A percentile compares a stretch with the other conserved stretches of the same genome.
These are phyloP conservation scores for Rhizophagus sp. DNA, from an alignment of 192 early-diverging fungal species.

Conservation along the genomic window DNA sequence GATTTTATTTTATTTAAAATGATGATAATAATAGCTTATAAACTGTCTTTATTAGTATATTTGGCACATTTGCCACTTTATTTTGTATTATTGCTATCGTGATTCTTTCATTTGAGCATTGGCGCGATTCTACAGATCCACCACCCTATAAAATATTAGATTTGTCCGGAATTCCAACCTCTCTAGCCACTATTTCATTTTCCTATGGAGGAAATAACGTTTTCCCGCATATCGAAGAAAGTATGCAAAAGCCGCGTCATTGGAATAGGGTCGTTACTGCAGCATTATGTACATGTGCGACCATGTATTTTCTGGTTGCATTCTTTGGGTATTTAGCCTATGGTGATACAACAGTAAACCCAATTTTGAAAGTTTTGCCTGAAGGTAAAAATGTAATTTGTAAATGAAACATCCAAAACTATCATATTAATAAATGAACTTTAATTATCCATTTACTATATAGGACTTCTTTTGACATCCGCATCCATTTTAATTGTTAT, in stretches of 20 bases:
- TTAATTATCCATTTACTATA: neutral
- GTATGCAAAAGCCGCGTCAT: slow-evolving; percentile 68
- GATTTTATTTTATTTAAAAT: neutral
- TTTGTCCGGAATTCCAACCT: slow-evolving; percentile 70
- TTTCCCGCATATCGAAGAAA: slow-evolving; percentile 83
- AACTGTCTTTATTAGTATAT: slow-evolving; percentile 56
- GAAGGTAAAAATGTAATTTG: slow-evolving; percentile 37
- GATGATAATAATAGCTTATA: no score
- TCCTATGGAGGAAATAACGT: slow-evolving; percentile 82
- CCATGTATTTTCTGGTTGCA: slow-evolving; percentile 69
- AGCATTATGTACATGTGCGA: slow-evolving; percentile 63
- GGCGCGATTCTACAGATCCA: slow-evolving; percentile 33
- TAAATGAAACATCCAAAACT: neutral
- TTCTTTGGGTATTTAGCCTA: slow-evolving; percentile 74
- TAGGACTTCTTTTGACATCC: neutral
- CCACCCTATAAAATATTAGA: slow-evolving; percentile 57
- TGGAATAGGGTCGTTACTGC: slow-evolving; percentile 70
- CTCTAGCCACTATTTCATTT: slow-evolving; percentile 79
- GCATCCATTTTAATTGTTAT: slow-evolving; percentile 71
- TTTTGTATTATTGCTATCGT: slow-evolving; percentile 71
- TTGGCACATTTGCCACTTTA: slow-evolving; percentile 75
- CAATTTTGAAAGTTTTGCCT: slow-evolving; percentile 74
- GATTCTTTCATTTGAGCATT: slow-evolving; percentile 54
- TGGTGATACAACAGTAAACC: slow-evolving; percentile 64
- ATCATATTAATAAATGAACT: neutral